Conservation (phyloP, 2,329 filamentous ascomycete species). For the Cladosporium oxysporum region DNA sequence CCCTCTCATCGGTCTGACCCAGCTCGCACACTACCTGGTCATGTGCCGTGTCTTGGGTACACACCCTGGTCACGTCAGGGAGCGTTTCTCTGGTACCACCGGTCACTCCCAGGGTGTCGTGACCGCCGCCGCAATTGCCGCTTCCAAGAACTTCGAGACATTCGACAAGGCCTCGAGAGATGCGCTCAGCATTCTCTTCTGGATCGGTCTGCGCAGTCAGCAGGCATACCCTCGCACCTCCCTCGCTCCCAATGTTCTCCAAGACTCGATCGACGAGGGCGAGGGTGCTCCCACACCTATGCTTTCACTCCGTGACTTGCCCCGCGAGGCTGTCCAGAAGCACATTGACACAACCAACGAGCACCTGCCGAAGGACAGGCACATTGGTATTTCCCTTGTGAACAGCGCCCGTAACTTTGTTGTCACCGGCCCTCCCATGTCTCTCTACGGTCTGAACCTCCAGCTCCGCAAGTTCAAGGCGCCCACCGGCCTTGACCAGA, state of each 20-base stretch:
- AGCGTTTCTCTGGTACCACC: constrained; percentile 82
- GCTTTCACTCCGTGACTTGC: constrained; percentile 94
- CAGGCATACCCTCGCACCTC: constrained; percentile 96
- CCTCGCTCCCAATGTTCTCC: constrained; percentile 82
- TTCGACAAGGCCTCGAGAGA: constrained; percentile 78
- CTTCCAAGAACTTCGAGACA: constrained; percentile 89
- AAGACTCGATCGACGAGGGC: constrained; percentile 90
- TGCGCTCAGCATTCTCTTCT: constrained; percentile 91
- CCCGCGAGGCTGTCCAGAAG: constrained; percentile 84
- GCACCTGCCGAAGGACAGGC: constrained; percentile 86
- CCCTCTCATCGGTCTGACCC: constrained; percentile 91
- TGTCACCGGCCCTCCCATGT: constrained; percentile 92
- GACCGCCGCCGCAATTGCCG: constrained; percentile 86
- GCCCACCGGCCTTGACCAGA: constrained; percentile 95
- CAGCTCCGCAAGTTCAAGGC: constrained; percentile 96
- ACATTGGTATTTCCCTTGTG: constrained; percentile 91
- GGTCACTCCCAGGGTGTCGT: constrained; percentile 97
- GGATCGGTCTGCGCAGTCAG: constrained; percentile 96
- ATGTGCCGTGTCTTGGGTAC: constrained; percentile 89
- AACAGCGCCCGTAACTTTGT: constrained; percentile 98
- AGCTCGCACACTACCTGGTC: constrained; percentile 92
- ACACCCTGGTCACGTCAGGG: constrained; percentile 83
- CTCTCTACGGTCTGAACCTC: constrained; percentile 91
- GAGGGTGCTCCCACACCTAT: constrained; percentile 97
- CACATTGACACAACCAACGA: constrained; percentile 97